Evolutionary conservation across 306 rosid genomes (phyloP), one percentile per base, ranked within the genome.

Genomic region (Dryas alaskensis): DNA sequence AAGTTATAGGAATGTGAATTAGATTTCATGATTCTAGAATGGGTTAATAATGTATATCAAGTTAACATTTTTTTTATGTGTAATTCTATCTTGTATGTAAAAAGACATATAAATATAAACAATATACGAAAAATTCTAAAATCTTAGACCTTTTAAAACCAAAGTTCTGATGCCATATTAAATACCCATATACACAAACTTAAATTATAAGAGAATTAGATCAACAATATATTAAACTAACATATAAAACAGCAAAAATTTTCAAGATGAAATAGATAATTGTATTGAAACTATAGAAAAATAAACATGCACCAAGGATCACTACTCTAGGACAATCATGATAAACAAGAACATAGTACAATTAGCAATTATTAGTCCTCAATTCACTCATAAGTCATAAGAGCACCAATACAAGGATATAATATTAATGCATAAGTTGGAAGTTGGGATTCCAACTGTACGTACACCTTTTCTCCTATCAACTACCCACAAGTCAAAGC

Each of bases 351-450:
- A 65, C 5, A 46, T 13, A 5, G 7, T 51, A 14, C 7, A 16
- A 52, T 31, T 31, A 31, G 37, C 37, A 1, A 31, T 1, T 31
- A 31, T 31, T 31, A 31, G 37, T 31, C 37, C 37, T 31, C 2
- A 45, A 45, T 45, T 45, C 8, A 45, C 1, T 10, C 27, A 2
- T 2, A n/a, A 8, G 10, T 10, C 27, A 2, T 2, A n/a, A 8
- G 10, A 17, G 42, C 72, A 67, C 46, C 72, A 69, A 55, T 70
- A 55, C 75, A 72, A 25, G 53, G 75, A 71, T 47, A 27, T 58
- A n/a, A 55, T 40, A 19, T 42, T 4, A 70, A 55, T 40, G 53
- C 52, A 54, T 58, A 14, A 25, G 75, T 70, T 43, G 74, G 22
- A 70, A 70, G 65, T 70, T 54, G 53, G 43, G 74, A 54, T 70